Percentiles rank a stretch among this genome's conserved stretches.
These are phyloP conservation scores for Iberis pinnata DNA, from an alignment of 345 rosid genomes.

Conservation along the genomic window DNA sequence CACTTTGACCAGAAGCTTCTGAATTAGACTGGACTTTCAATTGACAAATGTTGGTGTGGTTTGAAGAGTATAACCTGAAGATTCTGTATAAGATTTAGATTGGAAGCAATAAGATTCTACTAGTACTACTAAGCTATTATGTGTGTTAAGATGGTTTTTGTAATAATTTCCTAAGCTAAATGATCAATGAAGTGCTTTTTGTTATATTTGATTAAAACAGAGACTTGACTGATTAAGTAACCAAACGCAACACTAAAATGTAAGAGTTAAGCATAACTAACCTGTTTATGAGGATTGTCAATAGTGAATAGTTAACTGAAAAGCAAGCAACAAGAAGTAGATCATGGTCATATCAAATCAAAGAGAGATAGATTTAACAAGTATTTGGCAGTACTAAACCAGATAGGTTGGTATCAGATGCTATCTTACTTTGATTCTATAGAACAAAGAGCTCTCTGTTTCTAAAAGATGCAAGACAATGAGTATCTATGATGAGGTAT, in stretches of 20 bases:
- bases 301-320: constrained; percentile 8
- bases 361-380: no score
- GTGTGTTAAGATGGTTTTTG: constrained; percentile 27
- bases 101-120: constrained; percentile 16
- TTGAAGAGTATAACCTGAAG: constrained; percentile 15
- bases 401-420: no score
- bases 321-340: not conserved
- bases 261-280: no score
- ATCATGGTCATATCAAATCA: not conserved
- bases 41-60: constrained; percentile 6
- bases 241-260: not conserved
- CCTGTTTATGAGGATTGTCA: constrained; percentile 16
- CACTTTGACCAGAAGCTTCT: constrained; percentile 80
- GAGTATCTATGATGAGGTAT: no score
- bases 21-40: constrained; percentile 26
- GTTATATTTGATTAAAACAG: constrained; percentile 4
- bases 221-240: no score
- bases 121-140: constrained; percentile 20
- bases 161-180: constrained; percentile 22
- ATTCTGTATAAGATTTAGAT: constrained; percentile 20
- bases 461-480: no score
- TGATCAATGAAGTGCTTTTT: constrained; percentile 7
- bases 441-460: no score
- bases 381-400: no score
- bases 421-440: no score